These are phyloP conservation scores for Puccinia triticina DNA, from an alignment of 1,284 basidiomycete species.

Conservation along the genomic window DNA sequence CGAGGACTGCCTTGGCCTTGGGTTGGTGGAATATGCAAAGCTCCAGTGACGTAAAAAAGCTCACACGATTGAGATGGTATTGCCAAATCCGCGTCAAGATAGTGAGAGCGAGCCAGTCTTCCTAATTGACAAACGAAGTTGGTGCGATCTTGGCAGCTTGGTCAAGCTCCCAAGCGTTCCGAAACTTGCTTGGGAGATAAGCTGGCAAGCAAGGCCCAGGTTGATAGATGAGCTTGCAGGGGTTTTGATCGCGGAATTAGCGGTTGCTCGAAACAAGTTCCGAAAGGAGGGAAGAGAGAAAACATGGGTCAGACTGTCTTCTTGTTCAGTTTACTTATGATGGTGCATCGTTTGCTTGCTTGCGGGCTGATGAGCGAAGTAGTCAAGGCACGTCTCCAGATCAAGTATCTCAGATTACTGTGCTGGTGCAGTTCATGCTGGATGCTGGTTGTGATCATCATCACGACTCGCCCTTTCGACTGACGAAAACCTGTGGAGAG, in stretches of 20 bases:
- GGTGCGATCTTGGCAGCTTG: background rate
- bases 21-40: background rate
- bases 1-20: background rate
- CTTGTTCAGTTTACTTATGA: background rate
- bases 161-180: background rate
- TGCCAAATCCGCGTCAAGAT: background rate
- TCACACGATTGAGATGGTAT: background rate
- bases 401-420: slow-evolving; percentile 23
- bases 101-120: background rate
- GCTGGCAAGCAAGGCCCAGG: background rate
- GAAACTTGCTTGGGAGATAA: background rate
- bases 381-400: slow-evolving; percentile 6
- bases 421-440: slow-evolving; percentile 2
- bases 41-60: background rate
- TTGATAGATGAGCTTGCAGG: background rate
- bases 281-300: background rate
- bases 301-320: background rate
- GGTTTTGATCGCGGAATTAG: background rate
- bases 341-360: background rate
- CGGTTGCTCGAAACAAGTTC: background rate
- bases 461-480: background rate
- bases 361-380: background rate
- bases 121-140: background rate
- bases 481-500: no score
- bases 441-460: background rate